Conservation (phyloP, 768 basidiomycete genomes). For the Strobilomyces dryophilus region DNA sequence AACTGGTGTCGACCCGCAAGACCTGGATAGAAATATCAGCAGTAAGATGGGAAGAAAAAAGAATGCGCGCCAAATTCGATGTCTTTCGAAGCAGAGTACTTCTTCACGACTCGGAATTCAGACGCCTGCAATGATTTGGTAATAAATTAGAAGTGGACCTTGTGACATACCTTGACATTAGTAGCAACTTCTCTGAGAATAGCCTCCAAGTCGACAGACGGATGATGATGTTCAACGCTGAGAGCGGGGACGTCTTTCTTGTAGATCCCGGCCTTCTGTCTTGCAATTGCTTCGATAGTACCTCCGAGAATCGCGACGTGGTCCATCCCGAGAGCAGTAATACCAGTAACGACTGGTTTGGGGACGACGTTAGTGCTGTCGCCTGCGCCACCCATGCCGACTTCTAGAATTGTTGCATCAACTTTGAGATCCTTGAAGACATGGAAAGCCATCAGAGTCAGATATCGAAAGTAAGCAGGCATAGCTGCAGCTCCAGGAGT, state of each 20-base stretch:
- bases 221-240: slow-evolving; percentile 73
- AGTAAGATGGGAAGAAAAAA: neutral
- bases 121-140: slow-evolving; percentile 45
- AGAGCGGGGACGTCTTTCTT: slow-evolving; percentile 90
- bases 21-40: slow-evolving; percentile 42
- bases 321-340: slow-evolving; percentile 89
- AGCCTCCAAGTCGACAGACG: slow-evolving; percentile 63
- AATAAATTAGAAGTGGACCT: neutral
- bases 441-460: slow-evolving; percentile 91
- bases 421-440: slow-evolving; percentile 78
- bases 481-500: slow-evolving; percentile 54
- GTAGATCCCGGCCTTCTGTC: slow-evolving; percentile 96
- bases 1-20: slow-evolving; percentile 83
- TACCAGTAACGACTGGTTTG: slow-evolving; percentile 81
- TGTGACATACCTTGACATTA: slow-evolving; percentile 53
- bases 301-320: slow-evolving; percentile 85
- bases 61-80: slow-evolving; percentile 56
- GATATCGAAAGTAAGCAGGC: slow-evolving; percentile 91
- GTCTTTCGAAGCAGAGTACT: slow-evolving; percentile 43
- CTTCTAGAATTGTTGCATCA: slow-evolving; percentile 91
- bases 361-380: slow-evolving; percentile 97
- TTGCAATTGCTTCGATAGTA: slow-evolving; percentile 84
- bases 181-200: slow-evolving; percentile 65
- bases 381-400: slow-evolving; percentile 90
- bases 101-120: slow-evolving; percentile 60